Conservation (phyloP, 2,329 filamentous ascomycete genomes). For the Teratosphaeria viscida region DNA sequence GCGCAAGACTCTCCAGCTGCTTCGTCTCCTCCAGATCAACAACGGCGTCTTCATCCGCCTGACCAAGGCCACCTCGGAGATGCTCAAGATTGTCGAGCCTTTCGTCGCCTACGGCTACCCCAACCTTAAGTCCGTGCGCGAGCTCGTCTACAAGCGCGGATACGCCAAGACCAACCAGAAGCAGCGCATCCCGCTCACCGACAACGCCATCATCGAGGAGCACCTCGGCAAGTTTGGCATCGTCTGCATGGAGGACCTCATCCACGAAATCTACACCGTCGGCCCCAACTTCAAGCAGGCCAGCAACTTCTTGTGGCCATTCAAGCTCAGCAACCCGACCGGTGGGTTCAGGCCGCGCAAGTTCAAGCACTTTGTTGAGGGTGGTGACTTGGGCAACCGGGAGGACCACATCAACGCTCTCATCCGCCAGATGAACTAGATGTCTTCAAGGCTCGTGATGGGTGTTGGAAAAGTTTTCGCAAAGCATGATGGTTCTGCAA, state of each 20-base stretch:
- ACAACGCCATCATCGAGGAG: slow-evolving; percentile 97
- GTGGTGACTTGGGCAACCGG: slow-evolving; percentile 96
- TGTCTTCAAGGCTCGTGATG: not conserved
- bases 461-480: not conserved
- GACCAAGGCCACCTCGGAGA: slow-evolving; percentile 95
- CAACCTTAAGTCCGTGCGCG: slow-evolving; percentile 97
- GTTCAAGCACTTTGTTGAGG: slow-evolving; percentile 98
- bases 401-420: slow-evolving; percentile 96
- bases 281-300: slow-evolving; percentile 98
- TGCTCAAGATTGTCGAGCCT: slow-evolving; percentile 97
- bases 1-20: slow-evolving; percentile 98
- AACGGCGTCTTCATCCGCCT: slow-evolving; percentile 96
- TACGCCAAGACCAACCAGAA: slow-evolving; percentile 93
- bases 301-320: slow-evolving; percentile 98
- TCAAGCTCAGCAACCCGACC: slow-evolving; percentile 98
- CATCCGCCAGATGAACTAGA: slow-evolving; percentile 97
- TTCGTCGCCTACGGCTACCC: slow-evolving; percentile 99
- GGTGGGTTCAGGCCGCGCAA: slow-evolving; percentile 94
- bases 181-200: slow-evolving; percentile 90
- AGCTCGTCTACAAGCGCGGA: slow-evolving; percentile 99
- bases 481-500: not conserved
- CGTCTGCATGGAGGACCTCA: slow-evolving; percentile 97
- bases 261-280: slow-evolving; percentile 98
- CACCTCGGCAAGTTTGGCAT: slow-evolving; percentile 96
- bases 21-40: slow-evolving; percentile 99